Percentiles rank a stretch among this genome's conserved stretches.
phyloP scores from a whole-genome alignment of 805 yeast species.

The Starmerella stigmatis region DNA sequence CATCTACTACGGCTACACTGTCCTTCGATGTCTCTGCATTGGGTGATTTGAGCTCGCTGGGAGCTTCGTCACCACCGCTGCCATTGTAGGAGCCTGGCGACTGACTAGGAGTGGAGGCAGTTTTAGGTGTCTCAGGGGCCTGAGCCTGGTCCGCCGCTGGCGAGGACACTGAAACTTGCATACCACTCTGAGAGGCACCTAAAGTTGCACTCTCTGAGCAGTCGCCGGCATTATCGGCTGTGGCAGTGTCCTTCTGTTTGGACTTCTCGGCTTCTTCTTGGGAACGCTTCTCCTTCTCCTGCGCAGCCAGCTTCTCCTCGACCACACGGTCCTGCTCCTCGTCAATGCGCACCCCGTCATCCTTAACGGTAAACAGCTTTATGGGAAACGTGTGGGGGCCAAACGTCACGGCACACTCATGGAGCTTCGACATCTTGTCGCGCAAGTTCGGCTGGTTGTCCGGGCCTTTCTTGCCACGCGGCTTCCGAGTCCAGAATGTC shows the following conservation, averaged over 20 bases:
- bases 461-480: conserved; percentile 42
- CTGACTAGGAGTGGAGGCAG: no score
- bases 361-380: conserved; percentile 72
- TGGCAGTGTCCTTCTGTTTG: background rate
- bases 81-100: no score
- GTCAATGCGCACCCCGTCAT: conserved; percentile 36
- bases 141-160: no score
- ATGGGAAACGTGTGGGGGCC: conserved; percentile 82
- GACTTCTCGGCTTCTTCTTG: background rate
- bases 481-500: conserved; percentile 69
- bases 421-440: conserved; percentile 79
- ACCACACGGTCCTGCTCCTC: conserved; percentile 24
- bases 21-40: no score
- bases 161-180: no score
- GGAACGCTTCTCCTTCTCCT: conserved; percentile 11
- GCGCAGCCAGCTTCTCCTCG: conserved; percentile 7
- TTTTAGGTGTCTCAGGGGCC: no score
- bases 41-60: no score
- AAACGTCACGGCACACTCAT: conserved; percentile 58
- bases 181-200: no score
- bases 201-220: no score
- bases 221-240: background rate
- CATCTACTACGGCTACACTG: no score
- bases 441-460: conserved; percentile 48
- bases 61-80: no score